phyloP scores from a whole-genome alignment of 1,139 yeast species.

The Pichia sp. region DNA sequence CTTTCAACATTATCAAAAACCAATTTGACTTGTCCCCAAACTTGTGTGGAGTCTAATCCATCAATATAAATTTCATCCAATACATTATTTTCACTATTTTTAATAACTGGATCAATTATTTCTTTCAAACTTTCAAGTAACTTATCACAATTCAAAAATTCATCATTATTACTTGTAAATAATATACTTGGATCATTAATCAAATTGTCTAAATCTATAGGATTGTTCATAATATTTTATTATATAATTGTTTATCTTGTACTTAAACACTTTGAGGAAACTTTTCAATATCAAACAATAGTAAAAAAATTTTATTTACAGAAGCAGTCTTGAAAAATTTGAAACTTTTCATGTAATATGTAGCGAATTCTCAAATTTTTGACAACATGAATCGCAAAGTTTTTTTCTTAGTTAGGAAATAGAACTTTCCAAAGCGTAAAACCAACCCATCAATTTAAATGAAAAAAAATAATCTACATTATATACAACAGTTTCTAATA shows the following conservation, averaged over 20 bases:
- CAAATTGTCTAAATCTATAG: slow-evolving; percentile 4
- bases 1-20: slow-evolving; percentile 64
- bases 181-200: slow-evolving; percentile 11
- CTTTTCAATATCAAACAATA: background rate
- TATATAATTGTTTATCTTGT: background rate
- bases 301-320: background rate
- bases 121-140: slow-evolving; percentile 10
- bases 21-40: slow-evolving; percentile 89
- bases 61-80: slow-evolving; percentile 77
- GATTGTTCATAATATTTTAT: background rate
- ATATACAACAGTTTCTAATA: background rate
- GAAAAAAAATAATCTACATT: background rate
- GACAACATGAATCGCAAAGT: background rate
- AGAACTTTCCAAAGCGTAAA: background rate
- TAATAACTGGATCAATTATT: slow-evolving; percentile 14
- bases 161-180: slow-evolving; percentile 5
- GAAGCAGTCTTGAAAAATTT: background rate
- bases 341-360: background rate
- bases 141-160: slow-evolving; percentile 5
- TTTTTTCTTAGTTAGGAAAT: background rate
- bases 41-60: slow-evolving; percentile 85
- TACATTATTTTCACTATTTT: slow-evolving; percentile 9
- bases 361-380: background rate
- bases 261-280: background rate
- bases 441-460: background rate